These are phyloP conservation scores for Colletotrichum falcatum DNA, from an alignment of 2,329 filamentous ascomycete genomes.

Conservation along the genomic window DNA sequence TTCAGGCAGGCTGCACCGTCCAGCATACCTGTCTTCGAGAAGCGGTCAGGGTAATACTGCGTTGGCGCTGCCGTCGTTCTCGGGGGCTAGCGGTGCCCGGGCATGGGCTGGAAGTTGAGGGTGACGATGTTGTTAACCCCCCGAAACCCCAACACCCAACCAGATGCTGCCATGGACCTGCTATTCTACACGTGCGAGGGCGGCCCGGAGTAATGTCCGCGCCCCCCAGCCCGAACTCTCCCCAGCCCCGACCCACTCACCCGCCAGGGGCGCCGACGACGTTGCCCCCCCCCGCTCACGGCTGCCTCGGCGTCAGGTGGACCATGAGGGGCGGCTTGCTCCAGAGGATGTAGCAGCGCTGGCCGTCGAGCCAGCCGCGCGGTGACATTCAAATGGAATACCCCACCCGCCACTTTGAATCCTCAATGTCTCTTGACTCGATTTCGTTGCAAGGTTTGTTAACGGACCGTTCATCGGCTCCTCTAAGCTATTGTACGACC, in stretches of 20 bases:
- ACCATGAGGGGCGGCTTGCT: slow-evolving; percentile 33
- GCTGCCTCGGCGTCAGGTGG: slow-evolving; percentile 29
- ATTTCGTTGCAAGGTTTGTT: no score
- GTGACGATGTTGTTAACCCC: neutral
- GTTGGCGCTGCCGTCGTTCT: neutral
- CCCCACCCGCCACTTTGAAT: no score
- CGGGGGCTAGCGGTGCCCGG: neutral
- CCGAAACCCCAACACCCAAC: neutral
- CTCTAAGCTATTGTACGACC: no score
- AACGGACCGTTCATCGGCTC: no score
- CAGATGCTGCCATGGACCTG: neutral
- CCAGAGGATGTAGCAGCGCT: slow-evolving; percentile 16
- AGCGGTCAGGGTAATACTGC: no score
- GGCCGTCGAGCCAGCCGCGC: slow-evolving; percentile 28
- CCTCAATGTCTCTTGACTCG: no score
- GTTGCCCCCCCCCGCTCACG: neutral
- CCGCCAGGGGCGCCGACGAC: no score
- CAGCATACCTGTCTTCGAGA: no score
- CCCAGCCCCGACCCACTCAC: neutral
- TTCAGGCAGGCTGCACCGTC: no score
- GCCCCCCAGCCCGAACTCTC: neutral
- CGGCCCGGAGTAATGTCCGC: neutral
- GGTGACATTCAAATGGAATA: no score
- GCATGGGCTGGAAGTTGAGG: neutral
- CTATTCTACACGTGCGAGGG: neutral